Percentiles rank a stretch among this genome's conserved stretches.
Evolutionary conservation across 768 basidiomycete genomes (phyloP).

Genomic region (Rhodocollybia butyracea): DNA sequence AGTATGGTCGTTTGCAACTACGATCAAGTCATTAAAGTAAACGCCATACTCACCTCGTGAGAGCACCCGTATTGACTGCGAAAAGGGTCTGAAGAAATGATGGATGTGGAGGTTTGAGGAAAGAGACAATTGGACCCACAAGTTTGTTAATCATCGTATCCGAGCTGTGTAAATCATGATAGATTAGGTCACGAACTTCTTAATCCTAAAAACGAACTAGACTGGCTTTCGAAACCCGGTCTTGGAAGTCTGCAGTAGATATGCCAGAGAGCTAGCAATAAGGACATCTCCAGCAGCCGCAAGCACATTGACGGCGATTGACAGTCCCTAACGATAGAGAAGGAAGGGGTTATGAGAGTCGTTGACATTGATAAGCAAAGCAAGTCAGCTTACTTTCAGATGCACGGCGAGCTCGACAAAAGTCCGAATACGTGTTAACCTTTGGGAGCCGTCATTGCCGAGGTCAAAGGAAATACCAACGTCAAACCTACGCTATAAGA

Average conservation of each 20-base stretch:
- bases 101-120: neutral
- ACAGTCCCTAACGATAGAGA: slow-evolving; percentile 29
- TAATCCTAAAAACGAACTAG: neutral
- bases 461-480: too few species aligned
- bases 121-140: slow-evolving; percentile 18
- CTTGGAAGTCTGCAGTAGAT: slow-evolving; percentile 38
- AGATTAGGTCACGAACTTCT: neutral
- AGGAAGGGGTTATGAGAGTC: too few species aligned
- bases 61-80: too few species aligned
- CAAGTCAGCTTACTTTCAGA: too few species aligned
- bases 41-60: slow-evolving; percentile 27
- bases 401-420: too few species aligned
- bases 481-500: too few species aligned
- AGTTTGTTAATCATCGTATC: slow-evolving; percentile 47
- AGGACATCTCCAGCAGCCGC: slow-evolving; percentile 44
- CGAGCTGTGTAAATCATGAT: slow-evolving; percentile 25
- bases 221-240: slow-evolving; percentile 43
- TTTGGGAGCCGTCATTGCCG: too few species aligned
- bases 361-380: too few species aligned
- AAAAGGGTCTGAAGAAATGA: slow-evolving; percentile 35
- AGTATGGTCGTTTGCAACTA: neutral
- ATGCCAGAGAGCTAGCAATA: slow-evolving; percentile 38
- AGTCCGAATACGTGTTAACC: too few species aligned
- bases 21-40: neutral
- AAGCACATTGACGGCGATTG: slow-evolving; percentile 40